Evolutionary conservation across 768 basidiomycete species (phyloP), one percentile per base, ranked within the genome.

Genomic region (Boletus rubroflammeus): DNA sequence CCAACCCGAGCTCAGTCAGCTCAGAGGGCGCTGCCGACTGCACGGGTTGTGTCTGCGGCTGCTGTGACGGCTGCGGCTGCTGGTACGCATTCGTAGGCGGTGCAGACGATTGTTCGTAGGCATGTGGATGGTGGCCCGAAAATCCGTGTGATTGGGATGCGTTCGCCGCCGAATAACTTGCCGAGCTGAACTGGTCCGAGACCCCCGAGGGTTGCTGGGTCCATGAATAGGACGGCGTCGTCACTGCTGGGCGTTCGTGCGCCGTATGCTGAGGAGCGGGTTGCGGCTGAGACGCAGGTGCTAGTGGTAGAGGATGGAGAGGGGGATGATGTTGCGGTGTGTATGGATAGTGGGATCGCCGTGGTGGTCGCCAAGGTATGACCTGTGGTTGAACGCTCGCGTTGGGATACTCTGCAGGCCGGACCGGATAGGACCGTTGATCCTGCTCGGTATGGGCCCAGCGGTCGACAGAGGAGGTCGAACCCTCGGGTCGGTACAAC

Each of bases 1-100:
- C 82, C 25, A 88, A 70, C 7, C 86, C 86, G 4, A 88, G 74
- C 51, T 82, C 77, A 0, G 81, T 78, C 17, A 87, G 69, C 49
- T 83, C 82, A 17, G 75, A 62, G 26, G 71, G 66, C 17, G 71
- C 63, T 7, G 60, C 54, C 6, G 55, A 28, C 21, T 47, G 55
- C 14, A 25, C 13, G 4, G 47, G 11, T 6, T 47, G 54, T 10
- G 54, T 26, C 36, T 48, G 55, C 8, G 60, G 57, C 15, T 40
- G 56, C 19, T 49, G 45, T 1, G 63, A 57, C 3, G 49, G 39
- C 2, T 47, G 54, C 14, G 42, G n/a, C 3, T 36, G 49, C 11
- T 54, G 54, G 34, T 56, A 52, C 29, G 36, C 23, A 15, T 15
- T 32, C n/a, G 46, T 31, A 10, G 56, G 19, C 6, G 55, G 21